Conservation (phyloP, 2,329 filamentous ascomycete genomes). For the Colletotrichum liriopes region DNA sequence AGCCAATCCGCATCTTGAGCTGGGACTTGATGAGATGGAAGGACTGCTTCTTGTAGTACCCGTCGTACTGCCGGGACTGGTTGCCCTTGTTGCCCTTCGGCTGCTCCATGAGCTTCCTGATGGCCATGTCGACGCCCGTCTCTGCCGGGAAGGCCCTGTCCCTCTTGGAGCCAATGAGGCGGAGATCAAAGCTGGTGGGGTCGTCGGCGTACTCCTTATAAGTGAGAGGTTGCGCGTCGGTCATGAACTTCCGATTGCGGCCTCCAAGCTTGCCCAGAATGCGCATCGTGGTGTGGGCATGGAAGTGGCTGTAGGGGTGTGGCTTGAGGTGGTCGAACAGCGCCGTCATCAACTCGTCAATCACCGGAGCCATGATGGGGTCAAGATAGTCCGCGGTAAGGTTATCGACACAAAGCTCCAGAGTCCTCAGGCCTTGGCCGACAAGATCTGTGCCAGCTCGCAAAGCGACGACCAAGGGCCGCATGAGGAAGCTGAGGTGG, state of each 20-base stretch:
- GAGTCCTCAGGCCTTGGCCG: slow-evolving; percentile 90
- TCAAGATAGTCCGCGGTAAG: slow-evolving; percentile 98
- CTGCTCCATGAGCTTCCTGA: slow-evolving; percentile 87
- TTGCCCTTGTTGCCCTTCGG: slow-evolving; percentile 73
- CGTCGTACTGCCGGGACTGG: slow-evolving; percentile 76
- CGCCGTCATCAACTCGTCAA: slow-evolving; percentile 98
- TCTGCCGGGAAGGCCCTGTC: slow-evolving; percentile 90
- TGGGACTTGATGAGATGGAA: slow-evolving; percentile 90
- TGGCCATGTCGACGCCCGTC: slow-evolving; percentile 89
- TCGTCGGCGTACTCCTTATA: slow-evolving; percentile 93
- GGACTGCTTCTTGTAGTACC: slow-evolving; percentile 94
- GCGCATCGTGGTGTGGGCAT: slow-evolving; percentile 96
- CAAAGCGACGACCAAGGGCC: slow-evolving; percentile 94
- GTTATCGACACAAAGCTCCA: slow-evolving; percentile 98
- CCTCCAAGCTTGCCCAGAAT: slow-evolving; percentile 97
- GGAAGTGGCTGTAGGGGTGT: slow-evolving; percentile 96
- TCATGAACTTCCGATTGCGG: slow-evolving; percentile 95
- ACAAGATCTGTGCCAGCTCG: slow-evolving; percentile 94
- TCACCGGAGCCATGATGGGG: slow-evolving; percentile 98
- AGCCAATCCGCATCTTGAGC: slow-evolving; percentile 90
- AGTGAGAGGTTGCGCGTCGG: slow-evolving; percentile 85
- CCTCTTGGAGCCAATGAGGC: slow-evolving; percentile 89
- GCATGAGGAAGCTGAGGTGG: slow-evolving; percentile 96
- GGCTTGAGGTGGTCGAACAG: slow-evolving; percentile 96
- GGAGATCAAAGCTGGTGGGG: slow-evolving; percentile 87